A percentile compares a stretch with the other conserved stretches of the same genome.
Conservation (phyloP, 371 early-diverging fungal species). For the Syncephalastrum sp. region DNA sequence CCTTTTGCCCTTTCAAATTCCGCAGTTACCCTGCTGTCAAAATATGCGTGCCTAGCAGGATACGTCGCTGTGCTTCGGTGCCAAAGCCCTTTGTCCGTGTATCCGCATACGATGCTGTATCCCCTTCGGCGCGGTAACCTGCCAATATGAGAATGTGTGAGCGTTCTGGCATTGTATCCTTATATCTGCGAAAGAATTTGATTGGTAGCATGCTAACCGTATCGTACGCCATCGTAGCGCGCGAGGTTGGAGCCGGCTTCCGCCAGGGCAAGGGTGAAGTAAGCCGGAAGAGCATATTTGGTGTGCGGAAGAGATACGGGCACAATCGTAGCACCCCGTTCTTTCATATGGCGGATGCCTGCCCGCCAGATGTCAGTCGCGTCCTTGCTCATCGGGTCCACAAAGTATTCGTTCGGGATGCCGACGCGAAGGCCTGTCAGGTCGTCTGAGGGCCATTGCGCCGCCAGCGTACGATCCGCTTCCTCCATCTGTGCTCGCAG, state of each 20-base stretch:
- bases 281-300: conserved; percentile 74
- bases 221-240: conserved; percentile 86
- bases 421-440: conserved; percentile 69
- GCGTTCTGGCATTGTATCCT: neutral
- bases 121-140: conserved; percentile 46
- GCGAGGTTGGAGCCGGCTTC: conserved; percentile 93
- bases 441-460: conserved; percentile 25
- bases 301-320: conserved; percentile 75
- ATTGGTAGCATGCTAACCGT: conserved; percentile 47
- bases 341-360: conserved; percentile 54
- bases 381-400: conserved; percentile 62
- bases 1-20: neutral
- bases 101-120: conserved; percentile 52
- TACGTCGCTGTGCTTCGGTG: conserved; percentile 77
- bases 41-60: conserved; percentile 84
- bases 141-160: neutral
- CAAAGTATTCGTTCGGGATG: conserved; percentile 78
- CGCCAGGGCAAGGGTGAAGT: conserved; percentile 87
- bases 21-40: conserved; percentile 67
- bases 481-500: conserved; percentile 25
- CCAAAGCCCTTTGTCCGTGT: conserved; percentile 77
- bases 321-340: conserved; percentile 67
- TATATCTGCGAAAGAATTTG: neutral
- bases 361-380: conserved; percentile 61
- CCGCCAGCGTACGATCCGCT: conserved; percentile 20